Percentiles rank a stretch among this genome's conserved stretches.
Conservation (phyloP, 176 grass and related monocot species). For the Oryza punctata region DNA sequence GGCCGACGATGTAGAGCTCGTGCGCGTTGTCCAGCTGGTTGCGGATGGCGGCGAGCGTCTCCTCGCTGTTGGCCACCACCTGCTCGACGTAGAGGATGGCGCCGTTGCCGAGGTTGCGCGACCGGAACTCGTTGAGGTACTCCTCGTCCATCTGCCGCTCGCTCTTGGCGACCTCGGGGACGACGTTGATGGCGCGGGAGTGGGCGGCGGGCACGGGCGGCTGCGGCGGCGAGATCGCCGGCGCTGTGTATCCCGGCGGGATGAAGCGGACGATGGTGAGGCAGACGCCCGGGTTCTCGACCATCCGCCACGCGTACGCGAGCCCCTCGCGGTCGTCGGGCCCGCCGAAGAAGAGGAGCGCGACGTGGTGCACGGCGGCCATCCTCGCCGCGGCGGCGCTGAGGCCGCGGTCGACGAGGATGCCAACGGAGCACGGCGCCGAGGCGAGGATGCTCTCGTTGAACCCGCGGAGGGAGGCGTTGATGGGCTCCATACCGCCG, state of each 20-base stretch:
- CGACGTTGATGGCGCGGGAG: slow-evolving; percentile 59
- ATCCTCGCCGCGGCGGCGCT: slow-evolving; percentile 48
- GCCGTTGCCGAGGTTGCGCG: slow-evolving; percentile 42
- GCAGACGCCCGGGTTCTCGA: slow-evolving; percentile 61
- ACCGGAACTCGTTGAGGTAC: slow-evolving; percentile 57
- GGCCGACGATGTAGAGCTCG: slow-evolving; percentile 67
- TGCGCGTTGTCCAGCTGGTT: slow-evolving; percentile 38
- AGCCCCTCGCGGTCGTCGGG: slow-evolving; percentile 83
- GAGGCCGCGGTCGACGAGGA: slow-evolving; percentile 80
- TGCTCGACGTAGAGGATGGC: slow-evolving; percentile 56
- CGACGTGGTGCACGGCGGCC: slow-evolving; percentile 43
- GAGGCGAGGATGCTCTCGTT: slow-evolving; percentile 60
- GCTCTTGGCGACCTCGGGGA: slow-evolving; percentile 37
- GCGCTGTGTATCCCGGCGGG: slow-evolving; percentile 47
- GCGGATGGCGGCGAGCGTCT: slow-evolving; percentile 55
- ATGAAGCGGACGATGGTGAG: slow-evolving; percentile 71
- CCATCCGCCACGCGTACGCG: slow-evolving; percentile 62
- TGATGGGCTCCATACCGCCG: slow-evolving; percentile 63
- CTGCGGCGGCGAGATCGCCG: not conserved
- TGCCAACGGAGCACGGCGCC: slow-evolving; percentile 69
- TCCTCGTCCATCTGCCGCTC: slow-evolving; percentile 65
- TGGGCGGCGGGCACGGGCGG: not conserved
- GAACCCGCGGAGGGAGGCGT: slow-evolving; percentile 43
- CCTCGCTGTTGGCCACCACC: slow-evolving; percentile 63
- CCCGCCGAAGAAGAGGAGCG: slow-evolving; percentile 78